These are phyloP conservation scores for Polytrichum formosum DNA, from an alignment of 225 moss, liverwort and hornwort genomes.

Conservation along the genomic window DNA sequence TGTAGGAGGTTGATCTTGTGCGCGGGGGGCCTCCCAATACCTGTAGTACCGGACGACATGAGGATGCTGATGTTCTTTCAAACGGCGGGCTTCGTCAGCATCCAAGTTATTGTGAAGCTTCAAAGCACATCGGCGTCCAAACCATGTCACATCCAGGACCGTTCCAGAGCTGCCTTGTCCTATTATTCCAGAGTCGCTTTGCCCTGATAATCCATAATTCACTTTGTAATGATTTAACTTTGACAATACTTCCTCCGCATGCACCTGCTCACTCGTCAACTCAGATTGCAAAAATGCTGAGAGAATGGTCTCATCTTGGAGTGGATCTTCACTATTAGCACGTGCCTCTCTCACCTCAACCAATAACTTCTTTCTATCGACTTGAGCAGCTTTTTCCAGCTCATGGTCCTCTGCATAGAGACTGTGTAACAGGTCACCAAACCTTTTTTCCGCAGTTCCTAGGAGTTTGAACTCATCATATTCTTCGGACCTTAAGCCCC, in stretches of 20 bases:
- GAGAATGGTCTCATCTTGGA: background rate
- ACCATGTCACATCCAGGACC: constrained; percentile 15
- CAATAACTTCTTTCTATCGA: constrained; percentile 3
- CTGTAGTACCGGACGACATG: constrained; percentile 18
- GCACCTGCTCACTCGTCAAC: background rate
- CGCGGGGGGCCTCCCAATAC: constrained; percentile 10
- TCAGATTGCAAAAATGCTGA: constrained; percentile 6
- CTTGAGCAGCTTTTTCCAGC: background rate
- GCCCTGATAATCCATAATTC: no score
- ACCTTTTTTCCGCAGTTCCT: background rate
- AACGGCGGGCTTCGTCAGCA: background rate
- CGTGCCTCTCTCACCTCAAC: background rate
- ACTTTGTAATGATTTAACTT: constrained; percentile 1
- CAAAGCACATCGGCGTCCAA: constrained; percentile 12
- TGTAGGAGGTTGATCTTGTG: background rate
- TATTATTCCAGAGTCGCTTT: background rate
- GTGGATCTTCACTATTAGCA: background rate
- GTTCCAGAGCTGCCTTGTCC: background rate
- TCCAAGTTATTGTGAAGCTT: background rate
- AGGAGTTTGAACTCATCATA: background rate
- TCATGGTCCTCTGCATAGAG: background rate
- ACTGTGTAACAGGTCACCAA: background rate
- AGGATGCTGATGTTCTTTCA: constrained; percentile 15
- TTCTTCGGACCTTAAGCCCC: background rate
- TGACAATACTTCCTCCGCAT: background rate